Evolutionary conservation across 768 basidiomycete genomes (phyloP).

Genomic region (Leucosporidium scottii): DNA sequence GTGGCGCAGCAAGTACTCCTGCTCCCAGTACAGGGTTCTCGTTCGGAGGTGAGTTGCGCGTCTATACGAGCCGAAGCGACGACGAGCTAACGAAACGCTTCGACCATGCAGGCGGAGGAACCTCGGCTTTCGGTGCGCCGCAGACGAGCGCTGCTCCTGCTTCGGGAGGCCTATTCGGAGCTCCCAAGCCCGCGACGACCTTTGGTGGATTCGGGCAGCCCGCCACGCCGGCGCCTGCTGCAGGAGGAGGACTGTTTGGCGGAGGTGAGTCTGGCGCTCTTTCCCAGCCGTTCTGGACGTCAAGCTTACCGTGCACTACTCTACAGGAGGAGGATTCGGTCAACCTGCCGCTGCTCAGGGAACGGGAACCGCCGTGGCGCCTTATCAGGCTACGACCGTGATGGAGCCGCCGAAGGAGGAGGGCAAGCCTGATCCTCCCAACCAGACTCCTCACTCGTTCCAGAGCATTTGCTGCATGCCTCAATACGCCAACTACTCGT

Average conservation of each 20-base stretch:
- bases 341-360: conserved; percentile 3
- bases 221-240: conserved; percentile 7
- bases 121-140: conserved; percentile 12
- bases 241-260: conserved; percentile 26
- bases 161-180: conserved; percentile 10
- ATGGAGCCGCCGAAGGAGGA: conserved; percentile 30
- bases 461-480: conserved; percentile 77
- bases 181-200: conserved; percentile 30
- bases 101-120: background rate
- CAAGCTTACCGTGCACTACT: background rate
- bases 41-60: conserved; percentile 14
- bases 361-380: conserved; percentile 21
- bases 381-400: conserved; percentile 25
- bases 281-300: too few relatives aligned
- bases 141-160: conserved; percentile 6
- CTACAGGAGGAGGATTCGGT: conserved; percentile 22
- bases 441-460: conserved; percentile 52
- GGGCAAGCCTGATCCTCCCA: conserved; percentile 27
- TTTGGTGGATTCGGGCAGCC: conserved; percentile 32
- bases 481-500: conserved; percentile 65
- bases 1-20: background rate
- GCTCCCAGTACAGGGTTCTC: conserved; percentile 24
- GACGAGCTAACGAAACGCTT: too few relatives aligned
- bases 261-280: background rate
- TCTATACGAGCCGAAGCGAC: too few relatives aligned